Conservation (phyloP, 208 protist genomes). For the Trypanosomatidae sp. region DNA sequence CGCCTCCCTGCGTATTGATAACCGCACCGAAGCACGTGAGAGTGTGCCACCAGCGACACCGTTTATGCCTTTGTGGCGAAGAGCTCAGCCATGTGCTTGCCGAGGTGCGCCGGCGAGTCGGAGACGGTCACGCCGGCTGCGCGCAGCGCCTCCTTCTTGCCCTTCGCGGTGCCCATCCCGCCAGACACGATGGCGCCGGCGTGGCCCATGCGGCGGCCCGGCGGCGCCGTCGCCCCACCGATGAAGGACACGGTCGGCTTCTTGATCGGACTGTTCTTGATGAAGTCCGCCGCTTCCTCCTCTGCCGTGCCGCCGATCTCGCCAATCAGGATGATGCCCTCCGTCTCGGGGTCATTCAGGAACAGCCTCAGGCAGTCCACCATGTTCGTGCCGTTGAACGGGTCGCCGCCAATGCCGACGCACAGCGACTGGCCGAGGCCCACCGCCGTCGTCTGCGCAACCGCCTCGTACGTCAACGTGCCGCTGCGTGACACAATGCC, state of each 20-base stretch:
- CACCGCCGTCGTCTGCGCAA: slow-evolving; percentile 97
- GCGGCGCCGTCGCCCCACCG: slow-evolving; percentile 98
- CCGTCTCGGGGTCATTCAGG: slow-evolving; percentile 96
- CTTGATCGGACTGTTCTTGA: slow-evolving; percentile 93
- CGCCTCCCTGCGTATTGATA: not conserved
- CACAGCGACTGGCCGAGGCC: slow-evolving; percentile 97
- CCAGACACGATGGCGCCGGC: slow-evolving; percentile 98
- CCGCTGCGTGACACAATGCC: slow-evolving; percentile 99
- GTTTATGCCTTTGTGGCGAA: slow-evolving; percentile 55
- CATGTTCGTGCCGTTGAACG: slow-evolving; percentile 99
- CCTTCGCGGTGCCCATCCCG: slow-evolving; percentile 94
- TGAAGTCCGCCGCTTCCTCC: slow-evolving; percentile 98
- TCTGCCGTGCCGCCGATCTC: slow-evolving; percentile 99
- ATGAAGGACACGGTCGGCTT: slow-evolving; percentile 99
- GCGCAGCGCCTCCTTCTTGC: slow-evolving; percentile 95
- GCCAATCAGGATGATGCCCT: slow-evolving; percentile 98
- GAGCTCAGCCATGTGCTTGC: slow-evolving; percentile 86
- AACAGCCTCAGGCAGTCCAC: slow-evolving; percentile 98
- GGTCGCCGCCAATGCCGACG: slow-evolving; percentile 99
- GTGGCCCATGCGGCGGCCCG: slow-evolving; percentile 96
- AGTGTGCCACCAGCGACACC: not conserved
- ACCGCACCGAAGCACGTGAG: not conserved
- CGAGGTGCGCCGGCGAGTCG: slow-evolving; percentile 95
- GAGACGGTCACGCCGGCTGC: slow-evolving; percentile 93
- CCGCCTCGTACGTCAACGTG: slow-evolving; percentile 99